Conservation (phyloP, 2,329 filamentous ascomycete genomes). For the Plenodomus tracheiphilus region DNA sequence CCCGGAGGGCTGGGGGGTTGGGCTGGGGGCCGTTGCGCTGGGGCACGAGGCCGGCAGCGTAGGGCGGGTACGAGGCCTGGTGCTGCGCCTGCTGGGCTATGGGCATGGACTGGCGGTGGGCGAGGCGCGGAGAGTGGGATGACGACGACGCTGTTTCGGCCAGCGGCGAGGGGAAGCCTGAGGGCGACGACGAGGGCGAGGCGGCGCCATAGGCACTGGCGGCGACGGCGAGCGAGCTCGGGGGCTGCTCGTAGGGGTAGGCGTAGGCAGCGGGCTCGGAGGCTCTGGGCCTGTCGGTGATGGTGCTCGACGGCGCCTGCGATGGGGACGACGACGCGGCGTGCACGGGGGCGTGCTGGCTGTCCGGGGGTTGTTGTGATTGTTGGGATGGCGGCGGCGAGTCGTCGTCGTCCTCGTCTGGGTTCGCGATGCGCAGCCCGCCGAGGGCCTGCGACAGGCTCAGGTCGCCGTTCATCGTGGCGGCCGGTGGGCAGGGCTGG, state of each 20-base stretch:
- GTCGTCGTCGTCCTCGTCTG: conserved; percentile 68
- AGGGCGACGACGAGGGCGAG: conserved; percentile 29
- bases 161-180: conserved; percentile 30
- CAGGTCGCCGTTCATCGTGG: conserved; percentile 83
- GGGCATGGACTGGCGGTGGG: conserved; percentile 50
- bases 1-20: conserved; percentile 33
- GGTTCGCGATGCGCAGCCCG: conserved; percentile 94
- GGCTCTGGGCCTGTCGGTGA: conserved; percentile 40
- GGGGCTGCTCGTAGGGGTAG: conserved; percentile 30
- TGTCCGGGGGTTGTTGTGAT: conserved; percentile 7
- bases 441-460: conserved; percentile 91
- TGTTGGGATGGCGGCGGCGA: conserved; percentile 34
- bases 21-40: conserved; percentile 29
- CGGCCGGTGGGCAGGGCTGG: conserved; percentile 26
- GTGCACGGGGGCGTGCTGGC: conserved; percentile 2
- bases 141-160: conserved; percentile 29
- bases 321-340: conserved; percentile 33
- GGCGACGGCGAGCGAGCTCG: conserved; percentile 46
- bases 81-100: conserved; percentile 48
- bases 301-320: conserved; percentile 41
- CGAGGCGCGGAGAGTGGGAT: conserved; percentile 40
- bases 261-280: conserved; percentile 33
- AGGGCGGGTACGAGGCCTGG: conserved; percentile 37
- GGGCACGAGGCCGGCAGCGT: conserved; percentile 30
- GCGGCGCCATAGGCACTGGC: conserved; percentile 44